Base-by-base conservation (phyloP, 345 rosid species). In the Melaleuca quinquenervia region DNA sequence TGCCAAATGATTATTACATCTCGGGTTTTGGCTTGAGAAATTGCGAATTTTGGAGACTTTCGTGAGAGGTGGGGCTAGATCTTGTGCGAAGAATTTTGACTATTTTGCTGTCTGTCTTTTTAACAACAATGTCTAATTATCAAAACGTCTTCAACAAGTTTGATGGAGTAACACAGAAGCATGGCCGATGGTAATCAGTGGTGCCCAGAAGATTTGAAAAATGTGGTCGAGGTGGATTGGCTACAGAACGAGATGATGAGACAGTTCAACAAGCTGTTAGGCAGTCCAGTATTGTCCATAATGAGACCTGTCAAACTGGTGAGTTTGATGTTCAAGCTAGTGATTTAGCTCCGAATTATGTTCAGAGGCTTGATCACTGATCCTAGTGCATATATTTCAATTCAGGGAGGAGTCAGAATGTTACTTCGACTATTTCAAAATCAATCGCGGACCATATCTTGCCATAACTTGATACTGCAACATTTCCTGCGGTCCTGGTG, bases 71-170 rank as follows among this genome's bases (percentile, higher is more conserved):
- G 62, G 29, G 62, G 29, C 27, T 56, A 56, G 62, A 56, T 56
- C 11, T 56, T 56, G 3, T 56, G 24, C 0, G 29, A 56, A 56
- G 62, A 0, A 24, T 24, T 56, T 24, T 12, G 6, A 24, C 62
- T 11, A 14, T 56, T 55, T 55, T 26, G 29, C 14, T 56, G 14
- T 1, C 70, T 58, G 70, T 60, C 18, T n/a, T 60, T n/a, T 60
- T 12, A 24, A 36, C 36, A n/a, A 27, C 74, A 3, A 0, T 27
- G 0, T 60, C 20, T 27, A 3, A 3, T 29, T 0, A 1, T 62
- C 41, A 27, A 62, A 27, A 62, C 6, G 41, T 62, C 41, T 62
- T 14, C 14, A 14, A 36, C 74, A 60, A 60, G 74, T 27, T 60
- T 60, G 74, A 60, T 0, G 74, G 36, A 60, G 32, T 13, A 60